These are phyloP conservation scores for Trifolium pratense DNA, from an alignment of 306 rosid species.

Conservation along the genomic window DNA sequence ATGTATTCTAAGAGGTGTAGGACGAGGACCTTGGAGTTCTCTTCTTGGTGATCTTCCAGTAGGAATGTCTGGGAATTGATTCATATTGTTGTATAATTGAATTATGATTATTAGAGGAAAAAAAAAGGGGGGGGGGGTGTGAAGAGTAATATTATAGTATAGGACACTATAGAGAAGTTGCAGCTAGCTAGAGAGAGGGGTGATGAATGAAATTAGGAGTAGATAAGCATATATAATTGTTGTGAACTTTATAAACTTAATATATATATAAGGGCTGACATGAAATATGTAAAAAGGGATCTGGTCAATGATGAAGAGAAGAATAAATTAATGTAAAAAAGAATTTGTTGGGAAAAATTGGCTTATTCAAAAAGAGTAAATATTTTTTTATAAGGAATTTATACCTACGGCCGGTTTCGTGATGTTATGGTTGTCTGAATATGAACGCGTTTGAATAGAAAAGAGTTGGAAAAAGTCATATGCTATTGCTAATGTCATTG, in stretches of 20 bases:
- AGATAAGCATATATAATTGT: conserved; percentile 30
- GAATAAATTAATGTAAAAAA: conserved; percentile 23
- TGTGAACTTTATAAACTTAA: neutral
- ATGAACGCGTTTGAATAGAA: conserved; percentile 48
- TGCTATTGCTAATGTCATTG: conserved; percentile 32
- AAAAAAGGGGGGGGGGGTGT: neutral
- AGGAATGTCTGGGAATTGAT: conserved; percentile 40
- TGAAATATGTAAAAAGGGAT: conserved; percentile 41
- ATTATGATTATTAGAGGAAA: neutral
- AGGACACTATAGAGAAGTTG: neutral
- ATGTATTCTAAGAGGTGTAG: conserved; percentile 65
- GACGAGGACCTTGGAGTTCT: conserved; percentile 86
- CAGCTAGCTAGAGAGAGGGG: neutral
- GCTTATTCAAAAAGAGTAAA: conserved; percentile 26
- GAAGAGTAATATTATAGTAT: neutral
- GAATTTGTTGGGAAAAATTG: conserved; percentile 38
- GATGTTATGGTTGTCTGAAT: conserved; percentile 56
- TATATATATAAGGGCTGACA: conserved; percentile 45
- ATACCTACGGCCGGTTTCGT: conserved; percentile 63
- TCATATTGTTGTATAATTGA: conserved; percentile 34
- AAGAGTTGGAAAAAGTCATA: conserved; percentile 50
- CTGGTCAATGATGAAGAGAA: conserved; percentile 49
- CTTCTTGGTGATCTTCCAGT: conserved; percentile 63
- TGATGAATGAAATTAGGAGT: neutral
- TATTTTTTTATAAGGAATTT: too few species aligned